Percentiles rank a stretch among this genome's conserved stretches.
Evolutionary conservation across 768 basidiomycete species (phyloP).

Genomic region (Boletus tylopilopsis): DNA sequence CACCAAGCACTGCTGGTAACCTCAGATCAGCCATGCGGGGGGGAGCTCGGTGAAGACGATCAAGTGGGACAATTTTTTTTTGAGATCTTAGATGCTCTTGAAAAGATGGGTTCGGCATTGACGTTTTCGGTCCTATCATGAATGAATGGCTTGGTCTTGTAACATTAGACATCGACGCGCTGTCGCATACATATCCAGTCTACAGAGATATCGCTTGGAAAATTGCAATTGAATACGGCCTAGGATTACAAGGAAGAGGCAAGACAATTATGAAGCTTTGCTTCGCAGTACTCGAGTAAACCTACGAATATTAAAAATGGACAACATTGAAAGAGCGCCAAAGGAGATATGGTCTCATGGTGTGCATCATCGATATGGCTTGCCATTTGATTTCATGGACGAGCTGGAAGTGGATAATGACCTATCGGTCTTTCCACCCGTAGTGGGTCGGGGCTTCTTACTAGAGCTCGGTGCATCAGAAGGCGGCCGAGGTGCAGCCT

Average conservation of each 20-base stretch:
- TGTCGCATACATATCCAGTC: slow-evolving; percentile 13
- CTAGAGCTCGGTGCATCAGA: slow-evolving; percentile 41
- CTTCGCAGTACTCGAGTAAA: slow-evolving; percentile 23
- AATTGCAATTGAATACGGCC: slow-evolving; percentile 14
- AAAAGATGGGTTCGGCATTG: slow-evolving; percentile 6
- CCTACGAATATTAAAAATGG: slow-evolving; percentile 20
- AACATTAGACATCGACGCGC: slow-evolving; percentile 16
- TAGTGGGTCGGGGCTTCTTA: slow-evolving; percentile 60
- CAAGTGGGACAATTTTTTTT: slow-evolving; percentile 1
- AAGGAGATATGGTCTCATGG: slow-evolving; percentile 6
- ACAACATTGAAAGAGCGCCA: slow-evolving; percentile 19
- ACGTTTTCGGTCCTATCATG: background rate
- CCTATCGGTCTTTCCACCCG: slow-evolving; percentile 50
- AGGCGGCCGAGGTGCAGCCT: slow-evolving; percentile 59
- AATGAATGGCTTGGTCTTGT: slow-evolving; percentile 19
- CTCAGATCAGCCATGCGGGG: slow-evolving; percentile 37
- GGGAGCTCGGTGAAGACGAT: slow-evolving; percentile 28
- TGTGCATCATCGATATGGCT: slow-evolving; percentile 50
- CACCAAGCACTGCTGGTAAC: slow-evolving; percentile 28
- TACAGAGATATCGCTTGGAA: slow-evolving; percentile 11
- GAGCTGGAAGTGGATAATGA: slow-evolving; percentile 41
- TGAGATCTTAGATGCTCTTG: slow-evolving; percentile 8
- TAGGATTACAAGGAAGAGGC: slow-evolving; percentile 23
- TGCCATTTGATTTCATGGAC: slow-evolving; percentile 55
- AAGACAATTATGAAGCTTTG: slow-evolving; percentile 28